Conservation (phyloP, 805 yeast species). For the Cyberlindnera misumaiensis region DNA sequence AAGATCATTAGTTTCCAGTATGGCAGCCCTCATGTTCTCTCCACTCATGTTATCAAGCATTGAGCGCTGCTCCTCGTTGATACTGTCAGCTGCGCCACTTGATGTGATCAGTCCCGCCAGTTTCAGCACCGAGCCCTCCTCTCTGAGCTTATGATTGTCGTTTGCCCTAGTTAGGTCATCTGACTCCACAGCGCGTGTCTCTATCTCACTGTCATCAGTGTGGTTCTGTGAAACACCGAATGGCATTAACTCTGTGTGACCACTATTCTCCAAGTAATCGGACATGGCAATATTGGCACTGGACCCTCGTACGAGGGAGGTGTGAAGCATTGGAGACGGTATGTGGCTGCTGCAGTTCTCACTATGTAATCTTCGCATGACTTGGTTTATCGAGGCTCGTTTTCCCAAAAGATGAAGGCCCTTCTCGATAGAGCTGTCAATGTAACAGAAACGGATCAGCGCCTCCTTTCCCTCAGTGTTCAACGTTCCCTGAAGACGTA, state of each 20-base stretch:
- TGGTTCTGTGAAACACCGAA: slow-evolving; percentile 25
- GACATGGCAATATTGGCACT: slow-evolving; percentile 20
- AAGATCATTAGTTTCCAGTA: slow-evolving; percentile 31
- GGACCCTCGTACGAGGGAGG: slow-evolving; percentile 11
- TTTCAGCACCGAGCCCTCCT: slow-evolving; percentile 21
- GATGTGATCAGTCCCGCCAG: slow-evolving; percentile 11
- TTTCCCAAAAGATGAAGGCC: slow-evolving; percentile 30
- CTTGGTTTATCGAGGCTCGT: slow-evolving; percentile 15
- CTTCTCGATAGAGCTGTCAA: slow-evolving; percentile 67
- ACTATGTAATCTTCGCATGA: slow-evolving; percentile 4
- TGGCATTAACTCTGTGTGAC: slow-evolving; percentile 30
- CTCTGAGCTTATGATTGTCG: slow-evolving; percentile 17
- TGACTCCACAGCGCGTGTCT: background rate
- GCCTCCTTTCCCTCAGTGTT: slow-evolving; percentile 74
- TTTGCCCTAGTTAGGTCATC: slow-evolving; percentile 6
- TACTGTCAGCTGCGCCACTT: slow-evolving; percentile 10
- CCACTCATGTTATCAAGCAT: slow-evolving; percentile 24
- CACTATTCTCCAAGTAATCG: slow-evolving; percentile 22
- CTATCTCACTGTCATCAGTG: slow-evolving; percentile 20
- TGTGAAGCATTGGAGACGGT: slow-evolving; percentile 1
- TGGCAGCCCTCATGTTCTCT: slow-evolving; percentile 30
- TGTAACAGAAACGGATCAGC: slow-evolving; percentile 58
- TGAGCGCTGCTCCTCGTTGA: slow-evolving; percentile 22
- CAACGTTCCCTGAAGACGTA: slow-evolving; percentile 49
- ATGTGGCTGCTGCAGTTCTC: background rate